Percentiles rank a stretch among this genome's conserved stretches.
phyloP scores from a whole-genome alignment of 169 alveolate genomes.

The Plasmodium gallinaceum region DNA sequence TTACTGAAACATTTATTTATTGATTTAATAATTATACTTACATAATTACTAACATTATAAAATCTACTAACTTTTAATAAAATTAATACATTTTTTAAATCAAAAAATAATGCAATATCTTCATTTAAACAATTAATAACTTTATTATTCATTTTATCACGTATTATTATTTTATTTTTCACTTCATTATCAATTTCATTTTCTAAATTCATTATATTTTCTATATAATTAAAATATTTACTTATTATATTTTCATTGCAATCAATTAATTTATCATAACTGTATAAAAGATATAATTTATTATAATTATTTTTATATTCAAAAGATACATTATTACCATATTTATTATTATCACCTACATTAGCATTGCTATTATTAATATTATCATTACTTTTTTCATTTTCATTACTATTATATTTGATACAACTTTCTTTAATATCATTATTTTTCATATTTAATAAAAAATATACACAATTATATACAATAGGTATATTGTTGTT shows the following conservation, averaged over 20 bases:
- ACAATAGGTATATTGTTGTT: constrained; percentile 69
- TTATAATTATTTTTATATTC: not conserved
- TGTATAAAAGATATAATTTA: constrained; percentile 38
- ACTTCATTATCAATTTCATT: constrained; percentile 10
- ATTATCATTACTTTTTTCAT: not conserved
- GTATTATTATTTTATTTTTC: not conserved
- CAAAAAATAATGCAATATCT: constrained; percentile 39
- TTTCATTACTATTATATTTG: not conserved
- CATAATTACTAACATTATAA: constrained; percentile 66
- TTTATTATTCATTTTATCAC: not conserved
- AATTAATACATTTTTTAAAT: constrained; percentile 62
- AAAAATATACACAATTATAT: constrained; percentile 58
- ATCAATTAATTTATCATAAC: constrained; percentile 69
- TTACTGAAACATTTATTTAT: constrained; percentile 50
- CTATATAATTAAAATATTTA: constrained; percentile 71
- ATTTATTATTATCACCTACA: not conserved
- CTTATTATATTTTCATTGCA: constrained; percentile 70
- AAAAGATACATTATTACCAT: not conserved
- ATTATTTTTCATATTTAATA: constrained; percentile 5
- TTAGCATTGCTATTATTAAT: not conserved
- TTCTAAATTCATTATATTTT: not conserved
- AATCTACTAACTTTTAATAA: constrained; percentile 57
- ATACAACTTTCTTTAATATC: not conserved
- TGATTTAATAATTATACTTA: constrained; percentile 33
- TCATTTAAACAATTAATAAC: constrained; percentile 5